These are phyloP conservation scores for Ascochyta fabae DNA, from an alignment of 2,329 filamentous ascomycete species.

Conservation along the genomic window DNA sequence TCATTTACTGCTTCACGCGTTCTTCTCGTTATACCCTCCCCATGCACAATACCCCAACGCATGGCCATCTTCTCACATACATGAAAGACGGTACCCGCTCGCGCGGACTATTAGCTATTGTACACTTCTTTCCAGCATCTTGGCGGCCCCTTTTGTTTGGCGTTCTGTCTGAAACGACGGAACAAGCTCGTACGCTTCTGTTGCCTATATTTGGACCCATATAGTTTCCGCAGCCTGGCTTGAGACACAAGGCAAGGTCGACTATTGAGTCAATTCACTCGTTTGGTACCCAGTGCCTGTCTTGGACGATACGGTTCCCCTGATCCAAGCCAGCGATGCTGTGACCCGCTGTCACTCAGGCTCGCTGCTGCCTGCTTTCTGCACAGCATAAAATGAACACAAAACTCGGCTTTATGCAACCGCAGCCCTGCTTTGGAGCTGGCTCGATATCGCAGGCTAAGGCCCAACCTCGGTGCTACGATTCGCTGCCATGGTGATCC, in stretches of 20 bases:
- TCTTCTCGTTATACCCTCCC: conserved; percentile 22
- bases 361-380: not conserved
- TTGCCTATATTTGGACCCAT: conserved; percentile 12
- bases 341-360: conserved; percentile 11
- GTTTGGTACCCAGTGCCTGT: conserved; percentile 9
- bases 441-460: not conserved
- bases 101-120: conserved; percentile 46
- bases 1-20: conserved; percentile 7
- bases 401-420: conserved; percentile 9
- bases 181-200: conserved; percentile 15
- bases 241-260: conserved; percentile 14
- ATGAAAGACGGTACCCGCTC: conserved; percentile 51
- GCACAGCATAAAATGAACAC: conserved; percentile 1
- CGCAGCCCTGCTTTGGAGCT: not conserved
- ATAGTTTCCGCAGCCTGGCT: conserved; percentile 13
- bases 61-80: conserved; percentile 24
- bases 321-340: conserved; percentile 2
- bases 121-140: conserved; percentile 30
- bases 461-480: not conserved
- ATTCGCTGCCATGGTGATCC: not conserved
- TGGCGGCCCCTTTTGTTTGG: conserved; percentile 7
- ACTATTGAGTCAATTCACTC: conserved; percentile 17
- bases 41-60: conserved; percentile 41
- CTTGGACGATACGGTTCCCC: not conserved
- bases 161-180: conserved; percentile 9